Evolutionary conservation across 441 rosid genomes (phyloP), one percentile per base, ranked within the genome.

Genomic region (Croton laevigatus): DNA sequence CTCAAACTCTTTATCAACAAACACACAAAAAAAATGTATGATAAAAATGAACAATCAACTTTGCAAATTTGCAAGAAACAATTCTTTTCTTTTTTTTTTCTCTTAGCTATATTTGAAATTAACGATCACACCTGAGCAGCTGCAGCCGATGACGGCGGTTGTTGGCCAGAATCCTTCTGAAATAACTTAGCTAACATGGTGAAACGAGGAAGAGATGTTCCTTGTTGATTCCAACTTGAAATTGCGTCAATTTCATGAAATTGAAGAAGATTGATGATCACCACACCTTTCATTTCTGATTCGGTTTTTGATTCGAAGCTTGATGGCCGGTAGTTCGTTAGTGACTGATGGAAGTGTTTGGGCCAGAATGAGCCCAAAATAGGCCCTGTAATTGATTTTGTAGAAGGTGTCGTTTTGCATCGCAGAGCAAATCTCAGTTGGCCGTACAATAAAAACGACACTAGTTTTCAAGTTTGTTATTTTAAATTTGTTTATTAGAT

Each of bases 121-220:
- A 58, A 19, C 8, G 32, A 38, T 8, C 34, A 2, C 45, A 62
- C 70, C 76, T 62, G 34, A 38, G 62, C 46, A 3, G 68, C 40
- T 36, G 73, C 72, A 11, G 78, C 49, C 16, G 70, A 60, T 32
- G 34, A 68, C 27, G 78, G 80, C 1, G 75, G 63, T 67, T 80
- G 69, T 16, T 71, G 83, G 46, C 61, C 67, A 60, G 79, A 62
- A 73, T 74, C 70, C 80, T 86, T 87, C 53, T 84, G 84, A 52
- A 92, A 84, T 32, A 88, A 59, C 72, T 84, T 87, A 71, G 89
- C 48, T 74, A 92, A 82, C 96, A 87, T 92, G 76, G 80, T 80
- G 72, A 65, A 71, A 51, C 66, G 64, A 66, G 17, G 45, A 73
- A 69, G 71, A n/a, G 49, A 0, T 20, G 42, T 6, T 60, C 2